phyloP scores from a whole-genome alignment of 2,329 filamentous ascomycete genomes.

The Sporothrix humicola region DNA sequence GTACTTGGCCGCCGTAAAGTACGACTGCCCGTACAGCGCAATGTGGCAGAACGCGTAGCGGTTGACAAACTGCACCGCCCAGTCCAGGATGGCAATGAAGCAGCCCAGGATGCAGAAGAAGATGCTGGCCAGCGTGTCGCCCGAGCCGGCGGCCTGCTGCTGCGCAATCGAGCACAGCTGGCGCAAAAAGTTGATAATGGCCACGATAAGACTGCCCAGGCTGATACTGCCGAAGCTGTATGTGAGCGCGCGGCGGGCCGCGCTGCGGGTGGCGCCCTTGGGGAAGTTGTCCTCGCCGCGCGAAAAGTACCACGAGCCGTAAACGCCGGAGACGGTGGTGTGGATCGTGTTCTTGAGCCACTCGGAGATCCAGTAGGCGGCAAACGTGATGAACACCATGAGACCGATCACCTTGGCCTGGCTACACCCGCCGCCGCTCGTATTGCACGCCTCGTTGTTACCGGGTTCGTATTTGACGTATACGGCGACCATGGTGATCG shows the following conservation, averaged over 20 bases:
- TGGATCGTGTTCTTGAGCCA: constrained; percentile 95
- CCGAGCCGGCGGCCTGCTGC: constrained; percentile 66
- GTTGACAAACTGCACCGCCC: constrained; percentile 88
- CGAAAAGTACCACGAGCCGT: constrained; percentile 92
- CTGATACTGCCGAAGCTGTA: constrained; percentile 93
- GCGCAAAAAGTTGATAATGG: constrained; percentile 82
- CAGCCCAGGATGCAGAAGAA: constrained; percentile 79
- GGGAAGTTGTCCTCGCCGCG: constrained; percentile 65
- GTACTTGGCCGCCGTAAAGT: constrained; percentile 84
- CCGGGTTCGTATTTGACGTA: constrained; percentile 82
- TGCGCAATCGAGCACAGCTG: constrained; percentile 82
- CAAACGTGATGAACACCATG: constrained; percentile 85
- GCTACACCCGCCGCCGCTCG: constrained; percentile 68
- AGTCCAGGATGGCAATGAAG: constrained; percentile 77
- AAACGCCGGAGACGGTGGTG: constrained; percentile 83
- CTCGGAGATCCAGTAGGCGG: constrained; percentile 92
- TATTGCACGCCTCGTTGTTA: constrained; percentile 58
- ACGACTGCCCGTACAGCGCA: constrained; percentile 87
- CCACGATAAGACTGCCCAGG: constrained; percentile 82
- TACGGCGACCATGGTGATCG: constrained; percentile 82
- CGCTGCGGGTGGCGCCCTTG: constrained; percentile 79
- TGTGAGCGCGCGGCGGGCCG: constrained; percentile 79
- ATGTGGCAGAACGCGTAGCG: constrained; percentile 93
- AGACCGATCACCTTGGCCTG: constrained; percentile 80
- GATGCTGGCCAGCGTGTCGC: constrained; percentile 70